Conservation (phyloP, 306 rosid genomes). For the Acacia melanoxylon region DNA sequence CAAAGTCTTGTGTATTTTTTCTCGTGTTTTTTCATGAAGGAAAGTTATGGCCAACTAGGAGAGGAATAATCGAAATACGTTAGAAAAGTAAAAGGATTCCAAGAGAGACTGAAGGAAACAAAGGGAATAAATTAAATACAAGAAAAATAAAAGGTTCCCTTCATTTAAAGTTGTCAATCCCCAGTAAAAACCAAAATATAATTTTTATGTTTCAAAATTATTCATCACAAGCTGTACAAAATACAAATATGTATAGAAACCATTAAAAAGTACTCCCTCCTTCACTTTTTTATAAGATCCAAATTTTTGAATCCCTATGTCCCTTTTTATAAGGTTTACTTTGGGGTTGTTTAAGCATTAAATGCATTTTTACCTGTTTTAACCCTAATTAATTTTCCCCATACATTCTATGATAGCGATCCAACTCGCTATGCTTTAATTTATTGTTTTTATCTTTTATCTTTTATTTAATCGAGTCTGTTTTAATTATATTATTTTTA, state of each 20-base stretch:
- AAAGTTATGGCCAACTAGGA: not conserved
- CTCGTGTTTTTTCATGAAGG: not conserved
- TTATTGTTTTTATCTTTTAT: too few species aligned
- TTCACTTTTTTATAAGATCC: too few species aligned
- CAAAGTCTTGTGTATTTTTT: not conserved
- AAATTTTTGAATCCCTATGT: too few species aligned
- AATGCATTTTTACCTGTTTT: too few species aligned
- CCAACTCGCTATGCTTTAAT: too few species aligned
- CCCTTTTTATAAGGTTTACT: too few species aligned
- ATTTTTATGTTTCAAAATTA: slow-evolving; percentile 16
- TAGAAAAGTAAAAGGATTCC: not conserved
- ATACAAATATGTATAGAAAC: not conserved
- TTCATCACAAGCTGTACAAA: slow-evolving; percentile 7
- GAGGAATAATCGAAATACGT: not conserved
- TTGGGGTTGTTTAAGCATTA: too few species aligned
- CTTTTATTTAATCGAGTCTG: too few species aligned
- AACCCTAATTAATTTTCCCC: too few species aligned
- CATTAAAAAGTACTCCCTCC: not conserved
- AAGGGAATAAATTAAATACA: not conserved
- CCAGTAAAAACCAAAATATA: slow-evolving; percentile 3
- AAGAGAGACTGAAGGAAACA: not conserved
- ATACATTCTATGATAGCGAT: too few species aligned
- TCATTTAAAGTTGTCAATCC: not conserved
- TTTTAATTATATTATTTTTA: too few species aligned
- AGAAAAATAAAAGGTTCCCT: not conserved